A percentile compares a stretch with the other conserved stretches of the same genome.
These are phyloP conservation scores for Eimeria brunetti DNA, from an alignment of 169 alveolate species.

Conservation along the genomic window DNA sequence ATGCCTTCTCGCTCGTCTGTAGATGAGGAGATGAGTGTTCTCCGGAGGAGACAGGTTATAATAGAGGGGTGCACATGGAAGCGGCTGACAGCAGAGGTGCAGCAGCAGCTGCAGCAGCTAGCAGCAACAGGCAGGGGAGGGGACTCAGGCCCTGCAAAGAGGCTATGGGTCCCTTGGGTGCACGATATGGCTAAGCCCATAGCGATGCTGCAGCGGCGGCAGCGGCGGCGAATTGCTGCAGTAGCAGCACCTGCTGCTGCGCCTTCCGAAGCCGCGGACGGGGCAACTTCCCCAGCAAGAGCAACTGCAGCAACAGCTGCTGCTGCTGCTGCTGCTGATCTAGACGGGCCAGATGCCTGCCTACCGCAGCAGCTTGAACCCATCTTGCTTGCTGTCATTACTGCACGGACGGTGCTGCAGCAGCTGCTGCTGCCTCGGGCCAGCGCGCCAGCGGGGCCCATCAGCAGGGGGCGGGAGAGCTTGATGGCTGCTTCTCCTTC, in stretches of 20 bases:
- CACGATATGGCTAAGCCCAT: constrained; percentile 55
- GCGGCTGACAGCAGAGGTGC: constrained; percentile 64
- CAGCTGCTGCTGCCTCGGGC: constrained; percentile 71
- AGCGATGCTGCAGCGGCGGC: constrained; percentile 66
- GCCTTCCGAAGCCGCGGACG: neutral
- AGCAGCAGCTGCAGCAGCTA: constrained; percentile 67
- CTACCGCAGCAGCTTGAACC: constrained; percentile 79
- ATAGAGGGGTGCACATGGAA: constrained; percentile 76
- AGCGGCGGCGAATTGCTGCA: constrained; percentile 20
- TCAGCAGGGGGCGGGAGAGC: constrained; percentile 49
- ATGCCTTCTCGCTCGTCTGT: constrained; percentile 52
- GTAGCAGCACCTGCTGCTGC: constrained; percentile 31
- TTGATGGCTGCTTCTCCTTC: constrained; percentile 20
- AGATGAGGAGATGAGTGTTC: constrained; percentile 61
- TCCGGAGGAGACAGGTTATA: constrained; percentile 76
- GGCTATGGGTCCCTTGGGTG: constrained; percentile 76
- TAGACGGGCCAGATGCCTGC: constrained; percentile 28
- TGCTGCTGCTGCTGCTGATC: constrained; percentile 53
- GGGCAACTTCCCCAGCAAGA: neutral
- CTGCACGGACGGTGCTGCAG: constrained; percentile 80
- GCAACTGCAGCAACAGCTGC: constrained; percentile 33
- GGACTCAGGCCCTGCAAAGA: constrained; percentile 59
- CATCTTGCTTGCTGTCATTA: constrained; percentile 72
- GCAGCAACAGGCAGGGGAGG: constrained; percentile 39
- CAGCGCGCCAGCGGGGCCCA: constrained; percentile 57